A percentile compares a stretch with the other conserved stretches of the same genome.
Evolutionary conservation across 75 land plant species (phyloP).

Genomic region (Cryptomeria japonica): DNA sequence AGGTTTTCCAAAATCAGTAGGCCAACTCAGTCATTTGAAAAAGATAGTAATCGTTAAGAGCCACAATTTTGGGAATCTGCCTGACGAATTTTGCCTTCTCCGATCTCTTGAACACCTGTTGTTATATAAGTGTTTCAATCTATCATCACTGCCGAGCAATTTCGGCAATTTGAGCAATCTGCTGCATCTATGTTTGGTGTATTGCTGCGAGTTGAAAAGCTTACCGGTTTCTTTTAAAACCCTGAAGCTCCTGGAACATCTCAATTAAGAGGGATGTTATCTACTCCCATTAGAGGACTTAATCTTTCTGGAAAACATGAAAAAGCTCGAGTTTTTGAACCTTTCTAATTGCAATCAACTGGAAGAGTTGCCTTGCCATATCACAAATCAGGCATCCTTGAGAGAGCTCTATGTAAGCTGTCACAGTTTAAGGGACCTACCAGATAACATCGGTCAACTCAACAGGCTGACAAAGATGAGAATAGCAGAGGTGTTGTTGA

Average conservation of each 20-base stretch:
- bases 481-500: background rate
- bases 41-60: background rate
- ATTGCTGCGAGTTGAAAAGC: background rate
- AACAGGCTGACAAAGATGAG: background rate
- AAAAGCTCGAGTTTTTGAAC: no score
- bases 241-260: background rate
- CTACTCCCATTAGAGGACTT: no score
- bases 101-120: no score
- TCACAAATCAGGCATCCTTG: no score
- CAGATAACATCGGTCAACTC: background rate
- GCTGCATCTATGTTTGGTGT: background rate
- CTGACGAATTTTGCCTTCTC: background rate
- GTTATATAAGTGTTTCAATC: background rate
- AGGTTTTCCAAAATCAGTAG: no score
- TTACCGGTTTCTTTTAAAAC: background rate
- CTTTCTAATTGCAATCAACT: no score
- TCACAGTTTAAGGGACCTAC: background rate
- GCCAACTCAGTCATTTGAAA: background rate
- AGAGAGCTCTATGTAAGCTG: no score
- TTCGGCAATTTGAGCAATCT: no score
- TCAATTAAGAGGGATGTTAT: no score
- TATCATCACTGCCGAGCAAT: background rate
- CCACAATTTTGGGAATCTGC: background rate
- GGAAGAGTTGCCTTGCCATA: no score
- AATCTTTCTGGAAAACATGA: no score